phyloP scores from a whole-genome alignment of 1,284 basidiomycete genomes.

The Tremellales sp. region DNA sequence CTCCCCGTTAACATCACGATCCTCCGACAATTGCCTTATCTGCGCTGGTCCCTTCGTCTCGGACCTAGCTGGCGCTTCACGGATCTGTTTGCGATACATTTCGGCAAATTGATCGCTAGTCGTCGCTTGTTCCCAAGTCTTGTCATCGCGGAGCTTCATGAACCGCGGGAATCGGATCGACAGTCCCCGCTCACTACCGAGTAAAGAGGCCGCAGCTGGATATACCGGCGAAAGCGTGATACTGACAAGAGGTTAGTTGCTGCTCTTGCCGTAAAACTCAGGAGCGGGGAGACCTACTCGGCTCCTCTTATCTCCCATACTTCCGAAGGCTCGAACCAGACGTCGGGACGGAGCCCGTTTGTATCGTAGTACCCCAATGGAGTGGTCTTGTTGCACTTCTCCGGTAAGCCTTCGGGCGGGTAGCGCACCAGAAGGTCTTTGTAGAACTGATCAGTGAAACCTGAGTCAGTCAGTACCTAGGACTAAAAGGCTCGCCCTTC shows the following conservation, averaged over 20 bases:
- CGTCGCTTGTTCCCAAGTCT: constrained; percentile 54
- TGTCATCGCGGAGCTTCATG: constrained; percentile 55
- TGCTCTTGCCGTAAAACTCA: not conserved
- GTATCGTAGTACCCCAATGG: constrained; percentile 65
- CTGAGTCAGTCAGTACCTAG: no score
- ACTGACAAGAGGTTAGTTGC: constrained; percentile 48
- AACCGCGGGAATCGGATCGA: constrained; percentile 58
- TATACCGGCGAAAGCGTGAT: constrained; percentile 87
- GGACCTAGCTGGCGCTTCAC: constrained; percentile 22
- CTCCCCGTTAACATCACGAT: constrained; percentile 35
- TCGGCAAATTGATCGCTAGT: constrained; percentile 58
- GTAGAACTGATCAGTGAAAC: constrained; percentile 85
- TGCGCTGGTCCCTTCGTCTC: constrained; percentile 1
- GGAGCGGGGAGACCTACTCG: constrained; percentile 55
- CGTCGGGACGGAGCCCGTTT: constrained; percentile 71
- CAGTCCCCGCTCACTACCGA: constrained; percentile 65
- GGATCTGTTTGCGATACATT: constrained; percentile 62
- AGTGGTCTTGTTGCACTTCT: constrained; percentile 58
- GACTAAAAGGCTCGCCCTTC: no score
- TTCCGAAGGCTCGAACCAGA: constrained; percentile 79
- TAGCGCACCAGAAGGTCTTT: constrained; percentile 67
- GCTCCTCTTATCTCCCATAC: constrained; percentile 92
- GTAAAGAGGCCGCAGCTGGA: constrained; percentile 67
- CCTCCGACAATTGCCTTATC: constrained; percentile 12
- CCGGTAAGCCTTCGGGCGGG: constrained; percentile 55